Conservation (phyloP, 1,139 yeast genomes). For the Saccharomyces pastorianus region DNA sequence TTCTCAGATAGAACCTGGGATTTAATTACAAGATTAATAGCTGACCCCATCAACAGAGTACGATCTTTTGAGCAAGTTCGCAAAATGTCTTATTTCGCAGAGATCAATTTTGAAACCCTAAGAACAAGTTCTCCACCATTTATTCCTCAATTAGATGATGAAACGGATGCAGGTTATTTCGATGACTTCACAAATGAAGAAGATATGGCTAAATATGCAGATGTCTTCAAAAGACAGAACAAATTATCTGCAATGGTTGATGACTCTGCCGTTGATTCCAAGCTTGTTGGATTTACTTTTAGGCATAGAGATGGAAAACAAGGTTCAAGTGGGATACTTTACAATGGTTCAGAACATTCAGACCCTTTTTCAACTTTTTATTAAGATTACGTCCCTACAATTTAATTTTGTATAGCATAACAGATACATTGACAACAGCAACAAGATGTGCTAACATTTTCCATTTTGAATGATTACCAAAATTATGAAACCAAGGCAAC, state of each 20-base stretch:
- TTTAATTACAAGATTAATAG: conserved; percentile 66
- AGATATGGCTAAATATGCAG: conserved; percentile 96
- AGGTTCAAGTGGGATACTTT: conserved; percentile 35
- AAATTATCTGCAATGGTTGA: conserved; percentile 79
- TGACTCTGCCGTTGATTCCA: conserved; percentile 53
- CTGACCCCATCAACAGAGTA: conserved; percentile 68
- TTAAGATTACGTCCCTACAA: conserved; percentile 10
- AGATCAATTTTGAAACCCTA: conserved; percentile 67
- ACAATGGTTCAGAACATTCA: conserved; percentile 32
- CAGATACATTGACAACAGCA: neutral
- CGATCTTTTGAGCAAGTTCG: conserved; percentile 74
- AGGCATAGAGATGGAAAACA: conserved; percentile 65
- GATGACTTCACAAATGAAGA: conserved; percentile 96
- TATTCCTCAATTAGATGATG: conserved; percentile 92
- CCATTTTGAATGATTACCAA: neutral
- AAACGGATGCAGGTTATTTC: conserved; percentile 96
- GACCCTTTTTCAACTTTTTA: conserved; percentile 39
- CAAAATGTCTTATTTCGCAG: conserved; percentile 72
- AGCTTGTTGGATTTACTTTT: conserved; percentile 93
- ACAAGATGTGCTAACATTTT: neutral
- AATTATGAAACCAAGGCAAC: neutral
- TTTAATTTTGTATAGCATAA: neutral
- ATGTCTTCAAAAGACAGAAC: conserved; percentile 83
- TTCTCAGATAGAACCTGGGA: conserved; percentile 98
- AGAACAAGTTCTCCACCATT: conserved; percentile 80